Percentiles rank a stretch among this genome's conserved stretches.
Evolutionary conservation across 345 rosid species (phyloP).

Genomic region (Kernera saxatilis): DNA sequence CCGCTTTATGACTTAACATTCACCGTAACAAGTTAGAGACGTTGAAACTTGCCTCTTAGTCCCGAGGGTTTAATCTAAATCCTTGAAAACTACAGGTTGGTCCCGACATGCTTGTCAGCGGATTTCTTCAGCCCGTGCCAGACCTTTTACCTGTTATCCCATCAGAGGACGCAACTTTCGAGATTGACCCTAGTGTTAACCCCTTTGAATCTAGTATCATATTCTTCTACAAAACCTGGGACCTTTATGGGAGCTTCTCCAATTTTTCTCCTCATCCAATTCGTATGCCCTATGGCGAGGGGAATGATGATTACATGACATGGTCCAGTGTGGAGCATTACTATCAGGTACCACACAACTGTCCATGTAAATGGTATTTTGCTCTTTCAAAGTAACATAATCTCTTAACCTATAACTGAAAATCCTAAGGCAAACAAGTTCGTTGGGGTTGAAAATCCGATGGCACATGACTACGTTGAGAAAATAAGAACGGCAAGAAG

Average conservation of each 20-base stretch:
- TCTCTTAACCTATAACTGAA: neutral
- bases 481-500: conserved; percentile 60
- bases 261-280: conserved; percentile 89
- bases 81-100: conserved; percentile 57
- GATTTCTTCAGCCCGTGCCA: conserved; percentile 91
- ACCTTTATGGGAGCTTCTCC: conserved; percentile 87
- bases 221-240: conserved; percentile 94
- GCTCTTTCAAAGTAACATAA: neutral
- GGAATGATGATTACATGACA: conserved; percentile 43
- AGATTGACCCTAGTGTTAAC: conserved; percentile 71
- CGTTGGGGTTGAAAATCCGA: conserved; percentile 47
- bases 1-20: neutral
- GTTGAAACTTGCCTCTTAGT: neutral
- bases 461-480: conserved; percentile 52
- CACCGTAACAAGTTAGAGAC: neutral
- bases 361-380: neutral
- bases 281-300: conserved; percentile 47
- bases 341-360: conserved; percentile 61
- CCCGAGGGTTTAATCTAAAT: neutral
- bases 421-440: conserved; percentile 59
- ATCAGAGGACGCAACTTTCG: conserved; percentile 71
- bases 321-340: conserved; percentile 87
- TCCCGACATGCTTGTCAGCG: conserved; percentile 88
- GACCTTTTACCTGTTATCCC: conserved; percentile 76
- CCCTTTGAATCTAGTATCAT: conserved; percentile 71